Base-by-base conservation (phyloP, 2,329 filamentous ascomycete genomes). In the Lasiodiplodia hormozganensis region DNA sequence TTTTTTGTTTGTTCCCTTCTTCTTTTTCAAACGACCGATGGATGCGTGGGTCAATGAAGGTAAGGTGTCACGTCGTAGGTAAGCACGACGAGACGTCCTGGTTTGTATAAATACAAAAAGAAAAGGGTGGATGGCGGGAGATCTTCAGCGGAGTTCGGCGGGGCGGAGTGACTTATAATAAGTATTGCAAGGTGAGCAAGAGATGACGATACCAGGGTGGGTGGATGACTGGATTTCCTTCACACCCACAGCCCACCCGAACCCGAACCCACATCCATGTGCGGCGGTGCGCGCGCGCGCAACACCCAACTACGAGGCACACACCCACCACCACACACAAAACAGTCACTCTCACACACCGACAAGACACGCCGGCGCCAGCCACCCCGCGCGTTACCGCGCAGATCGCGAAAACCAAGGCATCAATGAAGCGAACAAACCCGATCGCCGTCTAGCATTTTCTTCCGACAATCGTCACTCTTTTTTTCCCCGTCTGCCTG, bases 191-290 rank as follows among this genome's bases (percentile, higher is more conserved):
- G 31, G 43, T 21, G 43, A n/a, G 43, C 18, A 21, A n/a, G 43
- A 47, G 43, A 47, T 47, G 43, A 47, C 43, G 43, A 47, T 47
- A 47, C 31, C 31, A 34, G 31, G 43, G 43, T 47, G 43, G 31
- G 43, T 47, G 43, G 43, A 47, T 47, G 43, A 47, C 43, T 47
- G 43, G 43, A 47, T 47, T 47, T 47, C 43, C 43, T 40, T 40
- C 43, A 47, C 43, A 21, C 43, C 43, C 40, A 43, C 40, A 16
- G 36, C 36, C 36, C 38, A 40, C 38, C 38, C 11, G 38, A 12
- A 12, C 38, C 11, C 38, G 18, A 47, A 10, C 43, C 18, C 43
- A 47, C 43, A 47, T n/a, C 43, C 43, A 47, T 47, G 43, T 47
- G 43, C 40, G 40, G 16, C 6, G 14, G 40, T 43, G 40, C 43